Conservation (phyloP, 129 eudicot genomes). For the Artemisia annua region DNA sequence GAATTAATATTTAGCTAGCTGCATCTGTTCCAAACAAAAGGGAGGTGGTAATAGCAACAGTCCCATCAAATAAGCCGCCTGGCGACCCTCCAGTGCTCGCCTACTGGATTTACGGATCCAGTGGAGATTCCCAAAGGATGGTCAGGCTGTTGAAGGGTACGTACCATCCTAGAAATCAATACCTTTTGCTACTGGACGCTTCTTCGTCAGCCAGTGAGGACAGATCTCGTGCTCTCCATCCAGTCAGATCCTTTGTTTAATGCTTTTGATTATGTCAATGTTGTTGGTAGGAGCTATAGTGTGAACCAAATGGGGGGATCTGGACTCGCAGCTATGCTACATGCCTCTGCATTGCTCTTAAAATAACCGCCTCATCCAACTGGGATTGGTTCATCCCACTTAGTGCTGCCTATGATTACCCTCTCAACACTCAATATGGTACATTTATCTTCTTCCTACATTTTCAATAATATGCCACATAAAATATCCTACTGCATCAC, state of each 20-base stretch:
- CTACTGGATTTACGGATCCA: conserved; percentile 57
- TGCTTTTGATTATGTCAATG: conserved; percentile 72
- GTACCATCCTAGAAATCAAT: conserved; percentile 73
- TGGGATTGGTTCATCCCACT: conserved; percentile 85
- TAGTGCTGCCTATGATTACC: conserved; percentile 63
- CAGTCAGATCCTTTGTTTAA: conserved; percentile 45
- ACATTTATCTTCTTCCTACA: too few species aligned
- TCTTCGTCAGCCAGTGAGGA: conserved; percentile 54
- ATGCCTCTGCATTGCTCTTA: conserved; percentile 65
- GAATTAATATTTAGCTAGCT: too few species aligned
- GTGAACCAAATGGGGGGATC: conserved; percentile 69
- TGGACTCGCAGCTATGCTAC: conserved; percentile 47
- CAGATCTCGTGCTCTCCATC: conserved; percentile 35
- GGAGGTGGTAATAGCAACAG: background rate
- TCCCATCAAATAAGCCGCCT: background rate
- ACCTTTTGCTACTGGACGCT: conserved; percentile 51
- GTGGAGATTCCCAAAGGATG: conserved; percentile 47
- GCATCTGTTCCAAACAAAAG: too few species aligned
- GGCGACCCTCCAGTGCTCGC: conserved; percentile 67
- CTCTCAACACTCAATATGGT: conserved; percentile 57
- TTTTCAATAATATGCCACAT: too few species aligned
- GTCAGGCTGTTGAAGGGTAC: conserved; percentile 55
- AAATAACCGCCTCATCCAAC: conserved; percentile 51
- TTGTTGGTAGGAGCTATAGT: conserved; percentile 61
- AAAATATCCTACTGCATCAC: too few species aligned